Percentiles rank a stretch among this genome's conserved stretches.
Conservation (phyloP, 768 basidiomycete species). For the Dentipellis sp. region DNA sequence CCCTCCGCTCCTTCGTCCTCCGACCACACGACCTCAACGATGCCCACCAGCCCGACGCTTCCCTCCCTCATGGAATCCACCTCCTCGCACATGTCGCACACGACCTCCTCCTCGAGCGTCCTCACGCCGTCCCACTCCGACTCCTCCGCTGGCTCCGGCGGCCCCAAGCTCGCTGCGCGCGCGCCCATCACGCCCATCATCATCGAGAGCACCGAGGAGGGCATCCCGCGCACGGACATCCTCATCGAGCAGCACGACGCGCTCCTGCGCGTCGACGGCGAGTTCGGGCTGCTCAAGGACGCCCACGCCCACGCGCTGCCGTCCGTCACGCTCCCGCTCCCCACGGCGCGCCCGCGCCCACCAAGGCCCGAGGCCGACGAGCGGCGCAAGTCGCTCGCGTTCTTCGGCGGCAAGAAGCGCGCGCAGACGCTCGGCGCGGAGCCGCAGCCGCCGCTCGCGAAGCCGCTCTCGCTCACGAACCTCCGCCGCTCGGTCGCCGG, state of each 20-base stretch:
- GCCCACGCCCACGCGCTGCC: slow-evolving; percentile 4
- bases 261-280: not conserved
- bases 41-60: slow-evolving; percentile 4
- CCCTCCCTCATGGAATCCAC: slow-evolving; percentile 6
- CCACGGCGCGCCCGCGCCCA: not conserved
- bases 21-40: not conserved
- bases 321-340: not conserved
- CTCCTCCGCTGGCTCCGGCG: not conserved
- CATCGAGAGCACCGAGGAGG: slow-evolving; percentile 5
- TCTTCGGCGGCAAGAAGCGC: slow-evolving; percentile 1
- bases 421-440: not conserved
- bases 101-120: not conserved
- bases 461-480: slow-evolving; percentile 1
- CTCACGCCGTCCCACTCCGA: not conserved
- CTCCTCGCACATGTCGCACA: slow-evolving; percentile 4
- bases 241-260: slow-evolving; percentile 3
- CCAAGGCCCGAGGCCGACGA: not conserved
- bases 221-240: not conserved
- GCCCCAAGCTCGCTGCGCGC: not conserved
- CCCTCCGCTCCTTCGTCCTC: not conserved
- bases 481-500: not conserved
- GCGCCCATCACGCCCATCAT: not conserved
- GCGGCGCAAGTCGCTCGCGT: not conserved
- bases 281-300: not conserved
- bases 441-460: not conserved